Evolutionary conservation across 2,329 filamentous ascomycete species (phyloP).

Genomic region (Alternaria conjuncta): DNA sequence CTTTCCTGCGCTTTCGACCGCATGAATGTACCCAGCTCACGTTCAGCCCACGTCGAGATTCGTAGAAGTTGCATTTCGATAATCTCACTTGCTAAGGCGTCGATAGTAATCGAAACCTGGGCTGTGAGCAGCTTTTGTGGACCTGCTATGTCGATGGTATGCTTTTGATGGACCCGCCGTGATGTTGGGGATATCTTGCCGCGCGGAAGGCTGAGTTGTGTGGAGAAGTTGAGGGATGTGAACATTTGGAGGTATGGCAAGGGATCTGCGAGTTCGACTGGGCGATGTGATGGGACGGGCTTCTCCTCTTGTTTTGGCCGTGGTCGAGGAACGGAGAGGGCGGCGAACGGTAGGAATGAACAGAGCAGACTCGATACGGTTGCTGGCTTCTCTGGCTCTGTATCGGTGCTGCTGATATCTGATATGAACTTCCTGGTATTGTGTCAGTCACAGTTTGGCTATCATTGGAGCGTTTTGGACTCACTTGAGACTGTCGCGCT

Average conservation of each 20-base stretch:
- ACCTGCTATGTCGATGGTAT: constrained; percentile 61
- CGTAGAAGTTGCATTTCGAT: constrained; percentile 60
- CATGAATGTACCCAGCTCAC: constrained; percentile 65
- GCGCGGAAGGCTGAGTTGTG: constrained; percentile 51
- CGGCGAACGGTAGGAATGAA: constrained; percentile 51
- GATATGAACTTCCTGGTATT: constrained; percentile 31
- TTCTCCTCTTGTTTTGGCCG: constrained; percentile 33
- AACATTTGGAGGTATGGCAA: constrained; percentile 75
- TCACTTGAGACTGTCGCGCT: constrained; percentile 36
- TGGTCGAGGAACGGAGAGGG: constrained; percentile 33
- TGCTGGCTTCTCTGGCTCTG: constrained; percentile 26
- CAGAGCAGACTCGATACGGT: constrained; percentile 44
- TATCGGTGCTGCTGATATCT: constrained; percentile 22
- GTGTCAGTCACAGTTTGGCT: constrained; percentile 10
- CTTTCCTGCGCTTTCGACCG: constrained; percentile 47
- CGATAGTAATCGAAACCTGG: constrained; percentile 64
- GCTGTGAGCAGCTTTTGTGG: constrained; percentile 65
- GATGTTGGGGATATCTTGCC: constrained; percentile 17
- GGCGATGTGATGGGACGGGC: constrained; percentile 67
- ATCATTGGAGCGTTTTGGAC: neutral
- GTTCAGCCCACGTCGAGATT: constrained; percentile 64
- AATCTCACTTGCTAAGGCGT: constrained; percentile 54
- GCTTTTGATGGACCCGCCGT: constrained; percentile 40
- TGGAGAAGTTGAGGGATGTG: constrained; percentile 69
- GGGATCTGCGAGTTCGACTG: constrained; percentile 68